phyloP scores from a whole-genome alignment of 2,329 filamentous ascomycete genomes.

The Fusarium equiseti region DNA sequence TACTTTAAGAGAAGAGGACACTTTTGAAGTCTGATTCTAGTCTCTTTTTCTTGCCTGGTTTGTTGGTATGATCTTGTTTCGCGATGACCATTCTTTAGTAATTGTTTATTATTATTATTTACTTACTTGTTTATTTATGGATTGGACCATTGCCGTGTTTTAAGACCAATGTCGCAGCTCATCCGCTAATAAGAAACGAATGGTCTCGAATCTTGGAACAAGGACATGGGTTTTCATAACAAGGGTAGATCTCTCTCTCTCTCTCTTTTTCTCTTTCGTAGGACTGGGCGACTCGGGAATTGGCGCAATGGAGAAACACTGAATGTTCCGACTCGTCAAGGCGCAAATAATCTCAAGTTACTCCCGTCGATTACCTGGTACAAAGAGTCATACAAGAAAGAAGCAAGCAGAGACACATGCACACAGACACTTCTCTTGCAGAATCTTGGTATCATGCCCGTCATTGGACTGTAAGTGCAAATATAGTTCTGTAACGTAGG shows the following conservation, averaged over 20 bases:
- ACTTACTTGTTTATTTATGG: not conserved
- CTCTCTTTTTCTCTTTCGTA: not conserved
- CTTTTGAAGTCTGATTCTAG: not conserved
- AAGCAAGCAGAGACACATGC: not conserved
- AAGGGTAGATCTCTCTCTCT: conserved; percentile 5
- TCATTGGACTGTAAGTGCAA: conserved; percentile 3
- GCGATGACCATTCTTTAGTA: not conserved
- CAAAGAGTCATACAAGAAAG: conserved; percentile 1
- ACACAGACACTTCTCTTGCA: not conserved
- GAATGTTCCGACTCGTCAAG: conserved; percentile 18
- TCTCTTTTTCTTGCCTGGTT: not conserved
- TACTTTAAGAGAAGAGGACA: conserved; percentile 9
- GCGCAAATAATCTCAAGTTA: not conserved
- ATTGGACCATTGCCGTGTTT: conserved; percentile 35
- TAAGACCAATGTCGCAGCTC: conserved; percentile 38
- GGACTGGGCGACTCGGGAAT: conserved; percentile 15
- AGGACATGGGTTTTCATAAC: not conserved
- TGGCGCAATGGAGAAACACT: conserved; percentile 24
- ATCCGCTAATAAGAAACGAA: conserved; percentile 30
- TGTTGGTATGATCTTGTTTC: not conserved
- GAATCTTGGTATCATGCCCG: not conserved
- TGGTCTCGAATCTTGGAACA: conserved; percentile 9
- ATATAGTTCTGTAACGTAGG: not conserved
- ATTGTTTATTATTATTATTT: not conserved
- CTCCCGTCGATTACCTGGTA: conserved; percentile 2